Evolutionary conservation across 75 land plant genomes (phyloP).

Genomic region (Picea glauca): DNA sequence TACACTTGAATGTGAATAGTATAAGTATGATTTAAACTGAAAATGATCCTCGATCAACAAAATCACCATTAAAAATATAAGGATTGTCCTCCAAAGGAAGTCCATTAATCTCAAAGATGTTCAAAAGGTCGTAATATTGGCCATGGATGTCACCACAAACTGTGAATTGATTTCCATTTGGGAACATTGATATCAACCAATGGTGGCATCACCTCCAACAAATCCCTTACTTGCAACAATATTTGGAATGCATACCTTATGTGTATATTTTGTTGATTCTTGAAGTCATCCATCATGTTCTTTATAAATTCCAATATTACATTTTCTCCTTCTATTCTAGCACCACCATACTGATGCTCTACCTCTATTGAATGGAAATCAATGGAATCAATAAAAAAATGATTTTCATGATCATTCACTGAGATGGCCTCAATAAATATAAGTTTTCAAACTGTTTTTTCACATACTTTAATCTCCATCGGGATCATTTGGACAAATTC

Average conservation of each 20-base stretch:
- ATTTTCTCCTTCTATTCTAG: slow-evolving; percentile 83
- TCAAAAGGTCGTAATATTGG: slow-evolving; percentile 93
- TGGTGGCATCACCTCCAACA: slow-evolving; percentile 69
- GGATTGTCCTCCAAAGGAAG: slow-evolving; percentile 19
- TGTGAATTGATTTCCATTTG: slow-evolving; percentile 71
- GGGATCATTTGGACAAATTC: too few species aligned
- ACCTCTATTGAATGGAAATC: slow-evolving; percentile 37
- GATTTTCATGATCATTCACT: too few species aligned
- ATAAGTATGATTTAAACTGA: too few species aligned
- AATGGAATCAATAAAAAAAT: too few species aligned
- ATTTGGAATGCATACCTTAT: slow-evolving; percentile 95
- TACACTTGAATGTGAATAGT: too few species aligned
- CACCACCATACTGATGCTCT: slow-evolving; percentile 78
- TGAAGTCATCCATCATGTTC: slow-evolving; percentile 96
- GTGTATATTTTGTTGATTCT: slow-evolving; percentile 77
- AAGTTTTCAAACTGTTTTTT: too few species aligned
- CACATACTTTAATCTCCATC: too few species aligned
- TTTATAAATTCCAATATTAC: slow-evolving; percentile 84
- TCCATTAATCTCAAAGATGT: slow-evolving; percentile 97
- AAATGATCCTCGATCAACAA: too few species aligned
- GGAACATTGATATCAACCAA: slow-evolving; percentile 85
- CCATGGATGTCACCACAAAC: slow-evolving; percentile 1
- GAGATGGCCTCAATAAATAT: too few species aligned
- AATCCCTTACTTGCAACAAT: slow-evolving; percentile 63
- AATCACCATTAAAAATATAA: too few species aligned